Conservation (phyloP, 1,139 yeast genomes). For the Yamadazyma atmosphaerica region DNA sequence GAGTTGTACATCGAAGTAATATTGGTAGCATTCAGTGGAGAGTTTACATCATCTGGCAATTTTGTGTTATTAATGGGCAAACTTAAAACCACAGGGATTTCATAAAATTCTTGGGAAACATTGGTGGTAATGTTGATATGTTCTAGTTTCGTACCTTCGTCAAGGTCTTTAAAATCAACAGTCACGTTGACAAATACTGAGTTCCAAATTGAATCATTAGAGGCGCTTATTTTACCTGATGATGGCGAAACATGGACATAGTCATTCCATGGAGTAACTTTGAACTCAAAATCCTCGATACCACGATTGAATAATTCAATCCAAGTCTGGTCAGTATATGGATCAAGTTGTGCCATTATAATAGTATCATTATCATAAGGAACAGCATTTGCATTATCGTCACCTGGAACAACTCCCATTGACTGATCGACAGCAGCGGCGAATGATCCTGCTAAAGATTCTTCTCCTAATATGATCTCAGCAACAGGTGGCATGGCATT, state of each 20-base stretch:
- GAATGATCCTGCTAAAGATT: conserved; percentile 14
- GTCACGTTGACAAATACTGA: conserved; percentile 14
- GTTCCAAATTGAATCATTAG: conserved; percentile 16
- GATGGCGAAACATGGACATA: conserved; percentile 12
- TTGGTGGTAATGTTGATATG: conserved; percentile 15
- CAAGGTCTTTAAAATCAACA: conserved; percentile 16
- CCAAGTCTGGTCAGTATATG: conserved; percentile 15
- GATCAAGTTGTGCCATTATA: conserved; percentile 16
- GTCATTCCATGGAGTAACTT: conserved; percentile 12
- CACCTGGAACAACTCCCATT: conserved; percentile 18
- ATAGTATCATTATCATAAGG: conserved; percentile 18
- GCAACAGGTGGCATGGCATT: conserved; percentile 16
- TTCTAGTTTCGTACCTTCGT: conserved; percentile 14
- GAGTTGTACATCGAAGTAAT: conserved; percentile 1
- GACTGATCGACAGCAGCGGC: conserved; percentile 18
- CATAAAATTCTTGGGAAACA: conserved; percentile 11
- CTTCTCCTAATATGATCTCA: conserved; percentile 9
- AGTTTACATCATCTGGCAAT: conserved; percentile 6
- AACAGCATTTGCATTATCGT: conserved; percentile 14
- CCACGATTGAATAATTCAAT: conserved; percentile 19
- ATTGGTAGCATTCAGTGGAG: not conserved
- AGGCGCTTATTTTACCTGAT: conserved; percentile 11
- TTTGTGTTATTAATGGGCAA: conserved; percentile 16
- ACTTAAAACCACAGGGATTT: conserved; percentile 10
- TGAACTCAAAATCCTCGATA: conserved; percentile 15